Base-by-base conservation (phyloP, 345 rosid species). In the Salix dunnii region DNA sequence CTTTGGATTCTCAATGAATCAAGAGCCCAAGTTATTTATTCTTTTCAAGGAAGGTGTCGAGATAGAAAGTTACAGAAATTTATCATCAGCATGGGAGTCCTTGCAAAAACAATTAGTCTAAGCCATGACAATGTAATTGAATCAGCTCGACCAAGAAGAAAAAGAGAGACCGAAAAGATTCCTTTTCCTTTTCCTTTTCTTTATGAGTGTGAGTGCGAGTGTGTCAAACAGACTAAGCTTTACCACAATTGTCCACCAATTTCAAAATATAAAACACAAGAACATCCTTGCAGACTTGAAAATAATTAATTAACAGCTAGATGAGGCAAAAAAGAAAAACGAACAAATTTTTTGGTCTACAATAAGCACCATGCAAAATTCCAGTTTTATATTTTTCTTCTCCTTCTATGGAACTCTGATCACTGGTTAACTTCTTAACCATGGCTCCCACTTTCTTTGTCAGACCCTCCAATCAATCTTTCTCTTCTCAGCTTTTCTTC, bases 401-500 rank as follows among this genome's bases (percentile, higher is more conserved):
- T 23, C 4, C 63, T 58, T n/a, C 11, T 55, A 55, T 58, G 63
- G 63, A 58, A 23, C 11, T 6, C 60, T n/a, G 63, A 23, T 42
- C 46, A 42, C 46, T 10, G 16, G 63, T 58, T 58, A 58, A 31
- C 18, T 51, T 13, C 2, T 68, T 63, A 78, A 46, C 64, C 60
- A 46, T 71, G 79, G 63, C 35, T 82, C 40, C 70, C 82, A 68
- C 85, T 72, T 13, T 61, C 85, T 68, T 82, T 79, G n/a, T 79
- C 80, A 35, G 91, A 85, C 4, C 84, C 78, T 10, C 85, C 80
- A 35, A 88, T 77, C 76, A 92, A 80, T 35, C 94, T 93, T 80
- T 91, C 98, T 78, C 96, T 87, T 78, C 90, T 91, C 84, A 96
- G 74, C 89, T 93, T 91, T 73, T 93, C 99, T 55, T 93, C 98